Base-by-base conservation (phyloP, 345 rosid species). In the Cardamine resedifolia region DNA sequence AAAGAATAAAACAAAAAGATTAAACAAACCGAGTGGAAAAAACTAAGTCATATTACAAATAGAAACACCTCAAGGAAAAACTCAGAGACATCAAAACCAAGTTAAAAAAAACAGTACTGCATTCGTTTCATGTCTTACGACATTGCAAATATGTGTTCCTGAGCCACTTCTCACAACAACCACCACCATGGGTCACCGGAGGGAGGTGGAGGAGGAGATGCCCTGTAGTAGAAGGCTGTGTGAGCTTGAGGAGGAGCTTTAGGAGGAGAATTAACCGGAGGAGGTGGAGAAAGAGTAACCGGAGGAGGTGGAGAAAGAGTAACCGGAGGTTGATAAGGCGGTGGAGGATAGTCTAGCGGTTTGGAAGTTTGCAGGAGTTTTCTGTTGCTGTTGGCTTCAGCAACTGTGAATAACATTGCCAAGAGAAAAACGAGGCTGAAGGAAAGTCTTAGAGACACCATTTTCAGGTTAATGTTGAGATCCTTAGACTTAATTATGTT, bases 141-240 rank as follows among this genome's bases (percentile, higher is more conserved):
- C 53, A 63, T 23, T 72, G 16, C 10, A 52, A 63, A 20, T 51
- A n/a, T 5, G 41, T 24, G 52, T 6, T 57, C 59, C 31, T 26
- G 51, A 48, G 33, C 12, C 51, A 48, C 16, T 24, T 45, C 34
- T 24, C 39, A 73, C 49, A 65, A 15, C 44, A 66, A 66, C 77
- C 77, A 66, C 77, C 77, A 66, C 77, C 77, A 73, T 34, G 77
- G 72, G 7, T 47, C 14, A 2, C n/a, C 1, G n/a, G 78, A 2
- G 27, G 78, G 78, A 36, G 77, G 77, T 27, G 78, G 78, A 15
- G 78, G n/a, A n/a, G n/a, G 61, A 49, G 78, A 48, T 23, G 1
- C 1, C 15, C 45, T 74, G 45, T 74, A 74, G 61, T 74, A 74
- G 72, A 57, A 74, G 66, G 78, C 72, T 28, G 3, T 27, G 2